Percentiles rank a stretch among this genome's conserved stretches.
These are phyloP conservation scores for Melanogaster broomeanus DNA, from an alignment of 768 basidiomycete genomes.

Conservation along the genomic window DNA sequence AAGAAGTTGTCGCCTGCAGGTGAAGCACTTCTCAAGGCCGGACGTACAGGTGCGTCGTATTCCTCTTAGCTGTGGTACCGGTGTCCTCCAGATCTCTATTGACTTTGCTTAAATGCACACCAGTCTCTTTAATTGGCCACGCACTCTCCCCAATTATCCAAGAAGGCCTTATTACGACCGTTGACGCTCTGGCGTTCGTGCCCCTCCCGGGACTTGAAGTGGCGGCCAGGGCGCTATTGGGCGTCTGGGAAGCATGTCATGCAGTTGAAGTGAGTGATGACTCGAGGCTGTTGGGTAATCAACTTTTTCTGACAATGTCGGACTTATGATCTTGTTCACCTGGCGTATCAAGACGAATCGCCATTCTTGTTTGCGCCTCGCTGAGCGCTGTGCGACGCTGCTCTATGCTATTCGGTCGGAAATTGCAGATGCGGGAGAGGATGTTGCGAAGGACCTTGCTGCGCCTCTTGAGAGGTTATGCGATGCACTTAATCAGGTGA, in stretches of 20 bases:
- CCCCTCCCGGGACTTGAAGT: conserved; percentile 58
- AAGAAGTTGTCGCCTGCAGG: conserved; percentile 24
- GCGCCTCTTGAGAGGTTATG: conserved; percentile 42
- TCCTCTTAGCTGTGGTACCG: not conserved
- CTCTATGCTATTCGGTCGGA: conserved; percentile 66
- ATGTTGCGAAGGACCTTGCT: conserved; percentile 49
- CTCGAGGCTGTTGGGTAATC: too few relatives aligned
- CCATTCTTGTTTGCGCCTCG: conserved; percentile 66
- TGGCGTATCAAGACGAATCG: conserved; percentile 57
- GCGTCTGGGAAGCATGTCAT: conserved; percentile 67
- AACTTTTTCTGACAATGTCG: not conserved
- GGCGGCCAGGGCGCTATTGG: conserved; percentile 52
- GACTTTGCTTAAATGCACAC: not conserved
- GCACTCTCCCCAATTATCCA: conserved; percentile 35
- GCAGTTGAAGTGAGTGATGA: conserved; percentile 58
- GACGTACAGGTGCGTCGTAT: conserved; percentile 17
- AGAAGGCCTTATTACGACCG: conserved; percentile 37
- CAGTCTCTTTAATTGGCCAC: conserved; percentile 35
- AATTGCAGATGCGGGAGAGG: conserved; percentile 56
- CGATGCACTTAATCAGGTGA: conserved; percentile 44
- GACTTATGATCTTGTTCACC: not conserved
- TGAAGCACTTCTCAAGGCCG: conserved; percentile 19
- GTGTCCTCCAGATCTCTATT: not conserved
- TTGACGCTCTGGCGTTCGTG: conserved; percentile 43
- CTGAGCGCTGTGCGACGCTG: conserved; percentile 70